Conservation (phyloP, 2,329 filamentous ascomycete species). For the Raffaelea albimanens region DNA sequence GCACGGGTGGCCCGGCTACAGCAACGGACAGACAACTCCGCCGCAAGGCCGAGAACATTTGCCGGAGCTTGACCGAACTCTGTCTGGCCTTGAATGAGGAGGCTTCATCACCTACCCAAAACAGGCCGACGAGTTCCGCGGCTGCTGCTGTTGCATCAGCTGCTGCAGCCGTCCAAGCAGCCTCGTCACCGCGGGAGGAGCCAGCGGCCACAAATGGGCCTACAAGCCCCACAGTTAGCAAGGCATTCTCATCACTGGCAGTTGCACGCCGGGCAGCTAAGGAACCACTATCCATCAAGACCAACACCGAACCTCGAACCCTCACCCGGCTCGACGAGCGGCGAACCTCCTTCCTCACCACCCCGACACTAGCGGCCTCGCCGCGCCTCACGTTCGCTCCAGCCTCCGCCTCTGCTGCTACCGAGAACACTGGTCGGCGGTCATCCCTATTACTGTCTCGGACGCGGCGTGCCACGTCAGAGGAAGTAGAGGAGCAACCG, state of each 20-base stretch:
- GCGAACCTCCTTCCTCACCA: constrained; percentile 35
- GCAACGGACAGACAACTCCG: constrained; percentile 75
- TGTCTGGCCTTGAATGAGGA: constrained; percentile 74
- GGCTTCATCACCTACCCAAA: constrained; percentile 25
- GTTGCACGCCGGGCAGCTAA: constrained; percentile 7
- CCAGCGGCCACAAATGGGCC: constrained; percentile 8
- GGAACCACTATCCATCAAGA: constrained; percentile 24
- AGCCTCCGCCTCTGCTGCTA: constrained; percentile 20
- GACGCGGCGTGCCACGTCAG: constrained; percentile 36
- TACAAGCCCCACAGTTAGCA: constrained; percentile 1
- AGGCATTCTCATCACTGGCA: constrained; percentile 8
- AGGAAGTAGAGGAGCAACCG: constrained; percentile 31
- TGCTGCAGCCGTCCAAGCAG: constrained; percentile 9
- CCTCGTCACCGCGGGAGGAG: constrained; percentile 12
- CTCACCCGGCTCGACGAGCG: constrained; percentile 45
- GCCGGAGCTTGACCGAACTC: constrained; percentile 83
- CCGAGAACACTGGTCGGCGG: constrained; percentile 37
- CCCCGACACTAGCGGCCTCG: constrained; percentile 34
- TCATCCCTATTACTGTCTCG: constrained; percentile 38
- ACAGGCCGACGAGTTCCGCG: constrained; percentile 9
- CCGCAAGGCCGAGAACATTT: constrained; percentile 86
- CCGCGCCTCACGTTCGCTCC: constrained; percentile 32
- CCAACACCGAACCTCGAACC: neutral
- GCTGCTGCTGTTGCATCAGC: neutral
- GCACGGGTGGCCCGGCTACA: constrained; percentile 32